Percentiles rank a stretch among this genome's conserved stretches.
Conservation (phyloP, 306 rosid species). For the Inga oerstediana region DNA sequence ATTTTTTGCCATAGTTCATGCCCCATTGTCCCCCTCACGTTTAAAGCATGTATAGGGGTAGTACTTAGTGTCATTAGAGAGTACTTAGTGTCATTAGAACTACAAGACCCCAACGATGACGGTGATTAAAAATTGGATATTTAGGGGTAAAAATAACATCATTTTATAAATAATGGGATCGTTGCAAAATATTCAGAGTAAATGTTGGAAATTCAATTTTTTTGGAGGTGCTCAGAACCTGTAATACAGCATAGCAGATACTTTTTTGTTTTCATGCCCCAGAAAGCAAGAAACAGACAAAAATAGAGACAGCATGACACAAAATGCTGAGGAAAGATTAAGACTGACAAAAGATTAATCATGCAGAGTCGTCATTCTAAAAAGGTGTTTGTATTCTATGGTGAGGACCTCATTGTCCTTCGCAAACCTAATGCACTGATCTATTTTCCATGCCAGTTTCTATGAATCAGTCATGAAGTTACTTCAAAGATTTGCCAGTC, state of each 20-base stretch:
- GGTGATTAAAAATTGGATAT: not conserved
- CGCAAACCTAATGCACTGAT: not conserved
- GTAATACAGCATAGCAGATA: not conserved
- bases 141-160: not conserved
- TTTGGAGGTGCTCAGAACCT: not conserved
- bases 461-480: conserved; percentile 7
- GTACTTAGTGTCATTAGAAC: too few relatives aligned
- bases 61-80: too few relatives aligned
- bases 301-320: too few relatives aligned
- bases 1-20: too few relatives aligned
- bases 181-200: too few relatives aligned
- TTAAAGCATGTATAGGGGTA: too few relatives aligned
- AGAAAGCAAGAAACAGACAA: too few relatives aligned
- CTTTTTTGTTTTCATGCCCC: too few relatives aligned
- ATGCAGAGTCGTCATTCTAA: not conserved
- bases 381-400: conserved; percentile 11
- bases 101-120: too few relatives aligned
- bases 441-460: conserved; percentile 8
- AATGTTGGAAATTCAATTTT: too few relatives aligned
- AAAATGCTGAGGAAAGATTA: not conserved
- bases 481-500: conserved; percentile 12
- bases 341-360: not conserved
- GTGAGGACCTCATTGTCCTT: conserved; percentile 11
- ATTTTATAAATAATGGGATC: not conserved
- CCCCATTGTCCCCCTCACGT: too few relatives aligned